Evolutionary conservation across 257 asterid genomes (phyloP), one percentile per base, ranked within the genome.

Genomic region (Plectranthus barbatus): DNA sequence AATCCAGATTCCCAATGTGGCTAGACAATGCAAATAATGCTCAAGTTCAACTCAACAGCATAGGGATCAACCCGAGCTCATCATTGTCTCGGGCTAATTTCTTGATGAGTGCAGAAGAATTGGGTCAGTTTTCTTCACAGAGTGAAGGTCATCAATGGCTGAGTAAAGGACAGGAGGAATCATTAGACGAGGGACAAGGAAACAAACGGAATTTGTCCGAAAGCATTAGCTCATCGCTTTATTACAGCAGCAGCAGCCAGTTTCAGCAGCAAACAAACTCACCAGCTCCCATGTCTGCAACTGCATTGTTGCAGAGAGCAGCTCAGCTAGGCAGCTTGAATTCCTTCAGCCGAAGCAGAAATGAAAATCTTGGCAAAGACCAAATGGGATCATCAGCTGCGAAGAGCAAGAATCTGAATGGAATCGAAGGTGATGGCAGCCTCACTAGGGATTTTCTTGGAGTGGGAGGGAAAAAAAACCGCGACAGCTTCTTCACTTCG

Each of bases 401-500:
- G 13, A 3, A 14, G 7, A 13, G 59, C 59, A 26, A 51, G 60
- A 54, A 54, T 14, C 14, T 14, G 9, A 54, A 45, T 42, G 39
- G 21, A 4, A 1, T 9, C 1, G 47, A 56, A 56, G 62, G 62
- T 1, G 47, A 56, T 31, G 10, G 82, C 36, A 62, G 83, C 60
- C 62, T 79, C 11, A 87, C 95, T 1, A 77, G 95, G 55, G 95
- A 84, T 79, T 87, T 87, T 66, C 95, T 87, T n/a, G 92, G 95
- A 44, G 89, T 84, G 10, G 92, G 90, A 40, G 81, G 75, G 46
- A 76, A 72, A 41, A 76, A 76, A 40, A 76, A 48, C 41, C 52
- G 76, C 18, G 60, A 74, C 1, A 37, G 9, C n/a, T 81, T 83
- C 69, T 65, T 81, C 41, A 76, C 77, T 21, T 69, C 81, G 2